Percentiles rank a stretch among this genome's conserved stretches.
Conservation (phyloP, 2,329 filamentous ascomycete genomes). For the Sporothrix protearum region DNA sequence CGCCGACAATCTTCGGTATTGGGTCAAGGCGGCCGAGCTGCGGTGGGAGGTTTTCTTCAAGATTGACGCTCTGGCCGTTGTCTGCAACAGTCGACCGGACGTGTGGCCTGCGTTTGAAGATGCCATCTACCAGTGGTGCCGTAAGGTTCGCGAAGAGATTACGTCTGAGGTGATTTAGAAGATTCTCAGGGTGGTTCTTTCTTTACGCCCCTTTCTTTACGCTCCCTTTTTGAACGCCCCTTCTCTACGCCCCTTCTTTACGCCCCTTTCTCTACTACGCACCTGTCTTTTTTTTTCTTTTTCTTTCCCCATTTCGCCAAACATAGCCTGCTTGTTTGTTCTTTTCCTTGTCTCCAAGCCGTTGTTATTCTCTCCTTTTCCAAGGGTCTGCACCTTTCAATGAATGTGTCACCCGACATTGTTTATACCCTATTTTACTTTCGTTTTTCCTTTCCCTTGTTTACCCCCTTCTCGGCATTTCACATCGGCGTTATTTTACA, state of each 20-base stretch:
- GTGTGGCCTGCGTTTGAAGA: slow-evolving; percentile 80
- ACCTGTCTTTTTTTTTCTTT: background rate
- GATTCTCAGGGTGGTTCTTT: background rate
- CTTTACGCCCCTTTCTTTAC: background rate
- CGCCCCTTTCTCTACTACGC: background rate
- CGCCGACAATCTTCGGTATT: slow-evolving; percentile 91
- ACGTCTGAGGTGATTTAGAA: slow-evolving; percentile 53
- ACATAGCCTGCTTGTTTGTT: background rate
- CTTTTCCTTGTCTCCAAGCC: background rate
- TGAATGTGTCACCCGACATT: background rate
- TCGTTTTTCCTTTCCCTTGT: background rate
- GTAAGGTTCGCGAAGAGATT: slow-evolving; percentile 77
- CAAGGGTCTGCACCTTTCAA: background rate
- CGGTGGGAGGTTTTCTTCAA: slow-evolving; percentile 84
- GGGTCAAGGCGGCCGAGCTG: slow-evolving; percentile 92
- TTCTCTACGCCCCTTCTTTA: no score
- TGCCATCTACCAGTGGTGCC: slow-evolving; percentile 79
- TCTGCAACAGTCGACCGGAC: slow-evolving; percentile 65
- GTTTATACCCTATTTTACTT: slow-evolving; percentile 13
- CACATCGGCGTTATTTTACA: background rate
- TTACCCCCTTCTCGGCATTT: background rate
- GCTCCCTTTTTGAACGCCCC: no score
- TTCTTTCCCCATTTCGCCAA: background rate
- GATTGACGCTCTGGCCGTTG: slow-evolving; percentile 81
- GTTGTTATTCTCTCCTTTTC: background rate